Percentiles rank a stretch among this genome's conserved stretches.
phyloP scores from a whole-genome alignment of 345 rosid species.

The Erucastrum elatum region DNA sequence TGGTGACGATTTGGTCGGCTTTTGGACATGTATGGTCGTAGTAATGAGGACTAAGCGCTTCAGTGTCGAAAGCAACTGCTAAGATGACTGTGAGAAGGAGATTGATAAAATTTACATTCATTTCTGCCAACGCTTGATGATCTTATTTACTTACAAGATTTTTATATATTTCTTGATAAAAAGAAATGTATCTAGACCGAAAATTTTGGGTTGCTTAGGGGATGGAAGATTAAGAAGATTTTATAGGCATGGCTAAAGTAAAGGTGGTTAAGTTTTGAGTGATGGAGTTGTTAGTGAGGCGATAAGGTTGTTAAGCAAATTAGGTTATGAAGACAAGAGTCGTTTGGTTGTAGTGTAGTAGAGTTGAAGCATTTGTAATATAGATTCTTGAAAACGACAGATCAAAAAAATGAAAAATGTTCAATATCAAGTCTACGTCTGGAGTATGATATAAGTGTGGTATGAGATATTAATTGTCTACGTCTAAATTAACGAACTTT shows the following conservation, averaged over 20 bases:
- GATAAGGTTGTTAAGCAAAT: constrained; percentile 55
- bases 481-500: neutral
- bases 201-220: neutral
- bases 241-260: constrained; percentile 26
- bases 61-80: neutral
- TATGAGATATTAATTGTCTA: neutral
- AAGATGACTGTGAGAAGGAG: constrained; percentile 14
- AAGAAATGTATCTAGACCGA: neutral
- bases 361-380: constrained; percentile 39
- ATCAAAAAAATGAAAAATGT: neutral
- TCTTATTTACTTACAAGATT: neutral
- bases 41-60: constrained; percentile 24
- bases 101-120: constrained; percentile 14
- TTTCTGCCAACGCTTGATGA: constrained; percentile 6
- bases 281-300: constrained; percentile 47
- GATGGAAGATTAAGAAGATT: neutral
- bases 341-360: constrained; percentile 45
- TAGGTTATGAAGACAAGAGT: constrained; percentile 51
- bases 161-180: neutral
- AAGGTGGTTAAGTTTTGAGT: neutral
- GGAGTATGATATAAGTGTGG: neutral
- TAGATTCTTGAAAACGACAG: constrained; percentile 24
- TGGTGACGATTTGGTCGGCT: constrained; percentile 39
- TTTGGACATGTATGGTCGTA: constrained; percentile 61
- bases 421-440: neutral